Evolutionary conservation across 176 grass and related monocot genomes (phyloP).

Genomic region (Rhipidocladum racemiflorum): DNA sequence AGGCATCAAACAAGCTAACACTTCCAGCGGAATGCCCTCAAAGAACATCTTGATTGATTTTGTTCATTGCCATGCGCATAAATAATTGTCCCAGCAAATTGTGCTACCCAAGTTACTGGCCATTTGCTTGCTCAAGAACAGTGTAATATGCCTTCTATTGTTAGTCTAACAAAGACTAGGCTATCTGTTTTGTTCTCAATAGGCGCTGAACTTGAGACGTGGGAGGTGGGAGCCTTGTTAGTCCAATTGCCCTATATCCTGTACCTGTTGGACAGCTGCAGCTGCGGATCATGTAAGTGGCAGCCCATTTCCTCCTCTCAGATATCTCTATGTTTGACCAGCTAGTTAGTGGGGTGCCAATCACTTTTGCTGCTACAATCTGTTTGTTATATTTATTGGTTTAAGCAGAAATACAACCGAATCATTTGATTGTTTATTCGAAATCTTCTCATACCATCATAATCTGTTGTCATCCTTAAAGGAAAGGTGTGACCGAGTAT

Average conservation of each 20-base stretch:
- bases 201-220: conserved; percentile 30
- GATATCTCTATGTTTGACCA: conserved; percentile 30
- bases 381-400: neutral
- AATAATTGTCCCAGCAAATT: neutral
- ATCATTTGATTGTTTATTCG: conserved; percentile 4
- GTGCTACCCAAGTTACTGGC: neutral
- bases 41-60: neutral
- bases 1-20: neutral
- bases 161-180: neutral
- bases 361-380: conserved; percentile 17
- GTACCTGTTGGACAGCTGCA: conserved; percentile 13
- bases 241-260: neutral
- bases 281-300: conserved; percentile 32
- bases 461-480: neutral
- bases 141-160: neutral
- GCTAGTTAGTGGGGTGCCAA: conserved; percentile 36
- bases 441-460: neutral
- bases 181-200: neutral
- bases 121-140: neutral
- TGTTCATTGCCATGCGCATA: neutral
- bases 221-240: conserved; percentile 22
- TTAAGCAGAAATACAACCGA: neutral
- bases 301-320: conserved; percentile 11
- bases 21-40: neutral
- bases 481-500: neutral